Percentiles rank a stretch among this genome's conserved stretches.
Conservation (phyloP, 768 basidiomycete species). For the Leccinellum albellum region DNA sequence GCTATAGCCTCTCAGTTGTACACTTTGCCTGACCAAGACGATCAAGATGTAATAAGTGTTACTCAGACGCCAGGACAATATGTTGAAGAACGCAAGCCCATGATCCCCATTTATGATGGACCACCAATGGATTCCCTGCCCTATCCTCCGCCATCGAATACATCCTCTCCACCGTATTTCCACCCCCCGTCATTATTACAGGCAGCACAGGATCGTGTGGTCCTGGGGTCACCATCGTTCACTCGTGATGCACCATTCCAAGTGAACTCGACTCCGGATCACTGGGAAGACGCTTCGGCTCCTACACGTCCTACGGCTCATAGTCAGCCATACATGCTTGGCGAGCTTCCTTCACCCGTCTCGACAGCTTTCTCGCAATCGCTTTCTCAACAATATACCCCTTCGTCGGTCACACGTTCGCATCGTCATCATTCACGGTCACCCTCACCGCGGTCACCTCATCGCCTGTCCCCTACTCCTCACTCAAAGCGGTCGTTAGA, state of each 20-base stretch:
- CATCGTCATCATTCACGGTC: conserved; percentile 24
- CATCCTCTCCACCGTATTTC: conserved; percentile 22
- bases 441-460: conserved; percentile 22
- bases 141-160: conserved; percentile 25
- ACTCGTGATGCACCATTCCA: conserved; percentile 9
- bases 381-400: conserved; percentile 9
- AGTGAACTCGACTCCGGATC: conserved; percentile 7
- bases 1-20: conserved; percentile 13
- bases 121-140: conserved; percentile 34
- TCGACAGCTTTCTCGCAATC: conserved; percentile 8
- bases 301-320: conserved; percentile 5
- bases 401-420: conserved; percentile 16
- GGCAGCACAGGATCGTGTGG: conserved; percentile 11
- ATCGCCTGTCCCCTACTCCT: conserved; percentile 21
- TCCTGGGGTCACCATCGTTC: conserved; percentile 13
- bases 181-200: conserved; percentile 7
- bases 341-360: conserved; percentile 10
- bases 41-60: not conserved
- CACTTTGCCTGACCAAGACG: conserved; percentile 16
- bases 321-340: conserved; percentile 20
- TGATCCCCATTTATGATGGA: conserved; percentile 6
- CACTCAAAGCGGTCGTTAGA: conserved; percentile 27
- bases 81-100: conserved; percentile 12
- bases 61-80: conserved; percentile 2
- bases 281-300: conserved; percentile 21